Evolutionary conservation across 768 basidiomycete species (phyloP), one percentile per base, ranked within the genome.

Genomic region (Kwoniella dendrophila): DNA sequence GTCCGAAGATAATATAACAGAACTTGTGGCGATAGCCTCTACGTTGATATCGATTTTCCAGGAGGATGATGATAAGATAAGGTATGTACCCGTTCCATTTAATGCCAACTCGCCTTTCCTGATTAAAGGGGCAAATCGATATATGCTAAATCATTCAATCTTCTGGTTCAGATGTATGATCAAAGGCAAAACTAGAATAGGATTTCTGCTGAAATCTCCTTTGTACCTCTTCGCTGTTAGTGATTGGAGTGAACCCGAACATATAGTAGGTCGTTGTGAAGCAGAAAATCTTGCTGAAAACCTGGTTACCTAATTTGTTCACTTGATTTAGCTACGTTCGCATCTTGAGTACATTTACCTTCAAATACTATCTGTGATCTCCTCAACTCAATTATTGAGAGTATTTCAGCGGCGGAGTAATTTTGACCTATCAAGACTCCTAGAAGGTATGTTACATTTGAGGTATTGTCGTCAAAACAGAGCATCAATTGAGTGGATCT

Each of bases 301-400:
- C n/a, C n/a, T n/a, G n/a, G n/a, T n/a, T n/a, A n/a, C n/a, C n/a
- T 22, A 12, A 33, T 7, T 10, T 18, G 20, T 22, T 48, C 32
- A 16, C 43, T 45, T 20, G 26, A 10, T 29, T 58, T 87, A 98
- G 95, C 88, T 89, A 67, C 85, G 95, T 57, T 85, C 86, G 22
- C 96, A 98, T 82, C 85, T 99, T 63, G 95, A 98, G 78, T 96
- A 96, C 79, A 82, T 98, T 7, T 90, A 99, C 76, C 82, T 97
- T 2, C 94, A 96, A 79, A 90, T 98, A 58, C 79, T 97, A 29
- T 93, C 90, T 67, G 86, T 96, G 34, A 87, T 96, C 47, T 90
- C 93, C 2, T 88, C 86, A 1, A 82, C 87, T 3, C 93, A 97
- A 76, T 82, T 99, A 2, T 85, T 86, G 30, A 83, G 86, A 32